Base-by-base conservation (phyloP, 2,329 filamentous ascomycete species). In the Hymenoscyphus scutula region DNA sequence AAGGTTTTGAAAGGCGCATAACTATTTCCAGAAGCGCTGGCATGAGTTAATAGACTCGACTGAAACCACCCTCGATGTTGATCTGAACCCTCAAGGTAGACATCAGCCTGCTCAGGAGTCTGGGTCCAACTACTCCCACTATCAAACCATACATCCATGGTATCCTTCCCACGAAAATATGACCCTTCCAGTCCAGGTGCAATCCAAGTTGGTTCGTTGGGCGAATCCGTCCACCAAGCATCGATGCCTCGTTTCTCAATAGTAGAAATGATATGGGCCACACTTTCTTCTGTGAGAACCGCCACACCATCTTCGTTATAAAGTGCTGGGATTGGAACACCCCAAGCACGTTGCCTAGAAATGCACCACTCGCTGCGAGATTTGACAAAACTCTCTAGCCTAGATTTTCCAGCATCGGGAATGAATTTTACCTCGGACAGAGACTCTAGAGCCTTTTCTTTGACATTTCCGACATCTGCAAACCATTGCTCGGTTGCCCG, bases 111-210 rank as follows among this genome's bases (percentile, higher is more conserved):
- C 67, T 74, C 72, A 8, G 75, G 69, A 30, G 78, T 80, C 72
- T 85, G 81, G 3, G 81, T 89, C 95, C 95, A 99, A 72, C 92
- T 97, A 57, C 90, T 97, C 5, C 95, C 95, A 68, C 95, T 98
- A 75, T 99, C 95, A 70, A 99, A 99, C 95, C 95, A 99, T 10
- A 99, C 95, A 75, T 99, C 95, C 95, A 99, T 99, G 0, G 95
- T 99, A 72, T 99, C 95, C 53, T 82, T 90, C 15, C 94, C 94
- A 65, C 95, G 89, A 56, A 84, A 80, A 73, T 89, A 95, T 5
- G 78, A 73, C 8, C 80, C 80, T 15, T 81, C 78, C 1, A 97
- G 78, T 10, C 84, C 82, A 5, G 84, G 76, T 1, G 88, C 86
- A 34, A 96, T 81, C 94, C 94, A 99, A 0, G 84, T 85, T 27